A percentile compares a stretch with the other conserved stretches of the same genome.
Evolutionary conservation across 1,284 basidiomycete genomes (phyloP).

Genomic region (Fistulina hepatica): DNA sequence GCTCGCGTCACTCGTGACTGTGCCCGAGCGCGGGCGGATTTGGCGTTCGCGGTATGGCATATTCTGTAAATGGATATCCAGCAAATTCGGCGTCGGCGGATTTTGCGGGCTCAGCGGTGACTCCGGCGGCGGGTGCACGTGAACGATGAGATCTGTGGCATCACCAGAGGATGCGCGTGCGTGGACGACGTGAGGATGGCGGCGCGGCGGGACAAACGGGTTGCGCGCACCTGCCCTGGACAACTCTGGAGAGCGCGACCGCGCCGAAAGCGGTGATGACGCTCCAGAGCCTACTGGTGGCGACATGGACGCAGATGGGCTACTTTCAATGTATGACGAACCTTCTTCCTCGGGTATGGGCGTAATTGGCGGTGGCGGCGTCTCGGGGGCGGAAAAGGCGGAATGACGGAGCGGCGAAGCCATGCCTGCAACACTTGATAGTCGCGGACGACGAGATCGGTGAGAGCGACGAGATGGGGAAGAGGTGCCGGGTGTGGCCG

Average conservation of each 20-base stretch:
- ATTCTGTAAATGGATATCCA: constrained; percentile 69
- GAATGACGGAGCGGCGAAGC: constrained; percentile 50
- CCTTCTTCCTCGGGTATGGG: constrained; percentile 57
- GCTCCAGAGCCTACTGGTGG: constrained; percentile 25
- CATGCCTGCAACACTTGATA: constrained; percentile 30
- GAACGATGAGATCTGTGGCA: constrained; percentile 42
- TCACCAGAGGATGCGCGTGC: no score
- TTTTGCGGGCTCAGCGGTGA: constrained; percentile 55
- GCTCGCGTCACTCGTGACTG: constrained; percentile 2
- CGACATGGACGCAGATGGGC: constrained; percentile 47
- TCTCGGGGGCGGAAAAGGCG: constrained; percentile 36
- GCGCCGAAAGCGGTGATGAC: constrained; percentile 35
- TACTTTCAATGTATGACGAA: constrained; percentile 42
- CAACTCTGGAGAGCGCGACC: constrained; percentile 40
- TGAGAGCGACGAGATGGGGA: constrained; percentile 48
- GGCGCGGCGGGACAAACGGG: constrained; percentile 64
- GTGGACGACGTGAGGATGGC: constrained; percentile 23
- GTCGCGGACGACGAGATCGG: constrained; percentile 44
- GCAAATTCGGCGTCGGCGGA: constrained; percentile 65
- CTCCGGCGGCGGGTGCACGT: constrained; percentile 66
- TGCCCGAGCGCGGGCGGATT: no score
- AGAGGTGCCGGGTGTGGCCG: constrained; percentile 35
- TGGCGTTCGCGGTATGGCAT: constrained; percentile 41
- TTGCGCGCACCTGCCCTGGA: constrained; percentile 60
- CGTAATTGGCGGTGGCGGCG: constrained; percentile 68